These are phyloP conservation scores for Eragrostis nindensis DNA, from an alignment of 176 grass and related monocot species.

Conservation along the genomic window DNA sequence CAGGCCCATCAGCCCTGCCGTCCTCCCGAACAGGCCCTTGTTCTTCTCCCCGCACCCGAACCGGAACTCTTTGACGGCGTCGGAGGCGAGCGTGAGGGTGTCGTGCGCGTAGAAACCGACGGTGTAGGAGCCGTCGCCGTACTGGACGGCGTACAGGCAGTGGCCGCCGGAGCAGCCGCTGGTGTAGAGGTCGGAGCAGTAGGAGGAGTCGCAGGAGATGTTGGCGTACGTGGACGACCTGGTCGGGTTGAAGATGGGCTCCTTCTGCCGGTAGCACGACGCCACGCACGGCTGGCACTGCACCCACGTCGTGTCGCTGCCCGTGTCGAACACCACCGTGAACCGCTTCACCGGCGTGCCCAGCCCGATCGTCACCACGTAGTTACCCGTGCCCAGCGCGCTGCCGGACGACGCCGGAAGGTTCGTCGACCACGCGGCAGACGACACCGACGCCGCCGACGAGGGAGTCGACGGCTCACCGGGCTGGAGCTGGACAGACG, in stretches of 20 bases:
- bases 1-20: constrained; percentile 72
- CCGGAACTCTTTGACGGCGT: constrained; percentile 27
- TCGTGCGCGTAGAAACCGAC: constrained; percentile 73
- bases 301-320: constrained; percentile 93
- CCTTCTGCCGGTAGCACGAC: constrained; percentile 58
- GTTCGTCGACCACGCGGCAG: constrained; percentile 15
- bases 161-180: constrained; percentile 42
- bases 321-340: constrained; percentile 83
- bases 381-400: constrained; percentile 58
- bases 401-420: constrained; percentile 50
- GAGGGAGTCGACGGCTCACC: not conserved
- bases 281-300: constrained; percentile 73
- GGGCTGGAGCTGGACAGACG: not conserved
- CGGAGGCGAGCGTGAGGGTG: constrained; percentile 51
- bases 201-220: constrained; percentile 65
- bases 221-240: constrained; percentile 75
- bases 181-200: constrained; percentile 52
- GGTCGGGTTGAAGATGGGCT: constrained; percentile 59
- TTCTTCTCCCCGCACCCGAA: constrained; percentile 88
- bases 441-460: not conserved
- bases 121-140: constrained; percentile 80
- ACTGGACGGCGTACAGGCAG: constrained; percentile 67
- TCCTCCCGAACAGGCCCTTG: constrained; percentile 60
- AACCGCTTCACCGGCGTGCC: constrained; percentile 56
- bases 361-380: constrained; percentile 66